Evolutionary conservation across 1,284 basidiomycete genomes (phyloP), one percentile per base, ranked within the genome.

Genomic region (Polyporus tsugae): DNA sequence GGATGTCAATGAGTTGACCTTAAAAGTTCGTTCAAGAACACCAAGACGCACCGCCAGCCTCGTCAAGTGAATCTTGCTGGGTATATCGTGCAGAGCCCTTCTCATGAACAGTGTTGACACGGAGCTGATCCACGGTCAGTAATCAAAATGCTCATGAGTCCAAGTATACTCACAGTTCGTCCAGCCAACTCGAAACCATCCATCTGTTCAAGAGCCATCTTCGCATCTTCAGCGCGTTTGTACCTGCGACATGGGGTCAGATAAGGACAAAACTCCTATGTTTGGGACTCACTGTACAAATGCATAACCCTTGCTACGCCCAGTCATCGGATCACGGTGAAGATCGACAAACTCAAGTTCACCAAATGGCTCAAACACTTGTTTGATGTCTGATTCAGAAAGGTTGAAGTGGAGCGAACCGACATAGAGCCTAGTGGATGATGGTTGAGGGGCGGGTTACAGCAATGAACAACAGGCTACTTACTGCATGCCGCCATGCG

Each of bases 281-380:
- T 7, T 39, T 29, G 2, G 22, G 0, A 84, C 90, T 75, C 79
- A 96, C 91, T 99, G 98, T 55, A 99, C 94, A 79, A 99, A 99
- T 36, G 95, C 96, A 79, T 98, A 99, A 46, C 98, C 98, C 81
- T 99, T 99, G 82, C 95, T 97, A 77, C 95, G 91, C 55, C 97
- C 96, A 52, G 95, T 97, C 84, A 87, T 90, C 7, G 94, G 92
- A 80, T 98, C 96, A 77, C 92, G 90, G 81, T 99, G 97, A 77
- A 99, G 88, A 85, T 99, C 97, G 78, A 99, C 97, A 83, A 97
- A 97, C 81, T 97, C 97, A 74, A 99, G 87, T 81, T 95, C 94
- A 75, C 97, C 97, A 80, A 99, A 99, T 4, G 97, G 96, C 79
- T 97, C 96, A 81, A 99, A 99, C 73, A 99, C 97, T 86, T 98